These are phyloP conservation scores for Apostasia ramifera DNA, from an alignment of 106 monocot species.

Conservation along the genomic window DNA sequence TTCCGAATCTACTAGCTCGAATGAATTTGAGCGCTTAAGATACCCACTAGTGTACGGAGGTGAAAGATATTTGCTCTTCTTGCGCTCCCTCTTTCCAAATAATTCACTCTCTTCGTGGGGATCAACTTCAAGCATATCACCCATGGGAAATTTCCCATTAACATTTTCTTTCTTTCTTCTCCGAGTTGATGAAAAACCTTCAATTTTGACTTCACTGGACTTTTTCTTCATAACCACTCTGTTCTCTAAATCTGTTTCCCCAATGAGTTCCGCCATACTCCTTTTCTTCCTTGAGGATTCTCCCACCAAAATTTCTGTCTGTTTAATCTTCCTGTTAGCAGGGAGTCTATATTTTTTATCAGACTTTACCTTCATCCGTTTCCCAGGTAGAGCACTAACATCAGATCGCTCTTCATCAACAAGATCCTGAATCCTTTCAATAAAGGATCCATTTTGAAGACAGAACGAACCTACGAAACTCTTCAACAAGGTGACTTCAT, in stretches of 20 bases:
- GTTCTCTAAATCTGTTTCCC: background rate
- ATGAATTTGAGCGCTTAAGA: constrained; percentile 1
- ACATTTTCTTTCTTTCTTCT: background rate
- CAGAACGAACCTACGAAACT: constrained; percentile 30
- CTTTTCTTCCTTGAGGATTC: constrained; percentile 3
- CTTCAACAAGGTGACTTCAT: constrained; percentile 27
- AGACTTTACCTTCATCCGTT: background rate
- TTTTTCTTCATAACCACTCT: background rate
- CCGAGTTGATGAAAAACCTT: background rate
- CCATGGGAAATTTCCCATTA: background rate
- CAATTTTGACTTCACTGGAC: background rate
- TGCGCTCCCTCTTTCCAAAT: constrained; percentile 1
- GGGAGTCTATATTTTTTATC: background rate
- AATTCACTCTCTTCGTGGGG: background rate
- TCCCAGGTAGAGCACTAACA: background rate
- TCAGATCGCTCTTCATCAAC: background rate
- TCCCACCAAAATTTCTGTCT: background rate
- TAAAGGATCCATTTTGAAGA: constrained; percentile 6
- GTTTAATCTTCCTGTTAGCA: background rate
- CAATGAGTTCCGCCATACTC: constrained; percentile 11
- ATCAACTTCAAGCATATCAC: background rate
- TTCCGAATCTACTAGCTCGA: background rate
- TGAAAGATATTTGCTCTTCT: constrained; percentile 10
- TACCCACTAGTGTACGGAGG: constrained; percentile 11
- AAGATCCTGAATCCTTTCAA: constrained; percentile 8